Evolutionary conservation across 768 basidiomycete genomes (phyloP), one percentile per base, ranked within the genome.

Genomic region (Mrakia hoshinonis): DNA sequence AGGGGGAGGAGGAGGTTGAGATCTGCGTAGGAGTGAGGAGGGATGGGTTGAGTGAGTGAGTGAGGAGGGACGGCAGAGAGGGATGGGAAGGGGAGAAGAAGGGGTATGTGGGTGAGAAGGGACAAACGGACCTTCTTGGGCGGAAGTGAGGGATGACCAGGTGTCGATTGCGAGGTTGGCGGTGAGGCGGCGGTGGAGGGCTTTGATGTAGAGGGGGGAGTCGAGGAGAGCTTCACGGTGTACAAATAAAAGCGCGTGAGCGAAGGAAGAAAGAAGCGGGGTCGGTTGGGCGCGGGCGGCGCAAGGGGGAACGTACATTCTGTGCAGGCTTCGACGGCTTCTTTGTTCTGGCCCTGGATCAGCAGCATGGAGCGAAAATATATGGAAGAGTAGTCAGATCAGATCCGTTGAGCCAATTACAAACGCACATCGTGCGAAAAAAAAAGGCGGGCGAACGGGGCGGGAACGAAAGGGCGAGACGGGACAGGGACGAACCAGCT

Each of bases 131-230:
- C 95, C 95, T 83, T 92, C 89, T 81, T 92, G 86, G 13, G 91
- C 91, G 31, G 87, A 82, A 9, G 85, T 83, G 11, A 98, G 83
- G 9, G 90, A 87, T 10, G 90, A 84, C 94, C 94, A 98, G 12
- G 89, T 86, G 72, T 83, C 82, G 34, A 98, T 81, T 52, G 83
- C 81, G 73, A 93, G 92, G 77, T 92, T 95, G 9, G 90, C 90
- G 26, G 84, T 77, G 15, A 93, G 93, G n/a, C 96, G 86, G 75
- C 96, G 82, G 77, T 92, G 90, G 7, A 96, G 81, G 0, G 89
- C 94, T 80, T 95, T 97, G 74, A 89, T 79, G 77, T 98, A 95
- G 26, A 81, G 78, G 13, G 92, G 89, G 76, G 96, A 90, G 76
- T 97, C 90, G 39, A 83, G 79, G n/a, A 99, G 82, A 31, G 93